These are phyloP conservation scores for Colletotrichum limetticola DNA, from an alignment of 2,329 filamentous ascomycete species.

Conservation along the genomic window DNA sequence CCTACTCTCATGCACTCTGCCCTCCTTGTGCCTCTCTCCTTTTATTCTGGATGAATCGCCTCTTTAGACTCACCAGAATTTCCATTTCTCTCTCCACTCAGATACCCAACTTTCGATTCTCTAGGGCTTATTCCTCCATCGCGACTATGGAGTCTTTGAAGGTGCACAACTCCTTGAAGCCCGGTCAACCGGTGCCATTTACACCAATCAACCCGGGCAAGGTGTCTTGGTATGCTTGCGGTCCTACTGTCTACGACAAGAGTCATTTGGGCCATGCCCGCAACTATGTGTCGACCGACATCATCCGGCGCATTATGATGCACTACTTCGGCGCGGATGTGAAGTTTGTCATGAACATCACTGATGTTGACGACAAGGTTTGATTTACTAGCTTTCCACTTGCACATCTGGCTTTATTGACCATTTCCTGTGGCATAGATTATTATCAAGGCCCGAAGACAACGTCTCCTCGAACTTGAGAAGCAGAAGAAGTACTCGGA, in stretches of 20 bases:
- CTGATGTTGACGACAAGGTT: conserved; percentile 83
- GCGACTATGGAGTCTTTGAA: conserved; percentile 68
- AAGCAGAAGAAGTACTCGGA: conserved; percentile 73
- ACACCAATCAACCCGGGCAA: conserved; percentile 76
- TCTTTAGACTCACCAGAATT: conserved; percentile 40
- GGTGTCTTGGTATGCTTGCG: conserved; percentile 90
- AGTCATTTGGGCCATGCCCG: conserved; percentile 84
- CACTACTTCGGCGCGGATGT: conserved; percentile 88
- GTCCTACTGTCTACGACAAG: conserved; percentile 87
- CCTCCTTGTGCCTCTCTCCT: neutral
- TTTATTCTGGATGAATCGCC: conserved; percentile 46
- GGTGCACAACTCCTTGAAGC: conserved; percentile 82
- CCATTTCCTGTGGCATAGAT: conserved; percentile 50
- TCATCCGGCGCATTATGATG: conserved; percentile 82
- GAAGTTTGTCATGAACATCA: conserved; percentile 93
- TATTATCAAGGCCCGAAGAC: conserved; percentile 75
- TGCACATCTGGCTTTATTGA: neutral
- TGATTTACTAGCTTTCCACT: neutral
- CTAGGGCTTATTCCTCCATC: conserved; percentile 48
- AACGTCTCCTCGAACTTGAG: conserved; percentile 82
- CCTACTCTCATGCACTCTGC: neutral
- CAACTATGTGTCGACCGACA: conserved; percentile 92
- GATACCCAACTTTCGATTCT: conserved; percentile 39
- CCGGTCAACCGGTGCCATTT: conserved; percentile 79
- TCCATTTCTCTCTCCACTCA: conserved; percentile 42